Evolutionary conservation across 1,284 basidiomycete species (phyloP), one percentile per base, ranked within the genome.

Genomic region (Laetiporus sulphureus): DNA sequence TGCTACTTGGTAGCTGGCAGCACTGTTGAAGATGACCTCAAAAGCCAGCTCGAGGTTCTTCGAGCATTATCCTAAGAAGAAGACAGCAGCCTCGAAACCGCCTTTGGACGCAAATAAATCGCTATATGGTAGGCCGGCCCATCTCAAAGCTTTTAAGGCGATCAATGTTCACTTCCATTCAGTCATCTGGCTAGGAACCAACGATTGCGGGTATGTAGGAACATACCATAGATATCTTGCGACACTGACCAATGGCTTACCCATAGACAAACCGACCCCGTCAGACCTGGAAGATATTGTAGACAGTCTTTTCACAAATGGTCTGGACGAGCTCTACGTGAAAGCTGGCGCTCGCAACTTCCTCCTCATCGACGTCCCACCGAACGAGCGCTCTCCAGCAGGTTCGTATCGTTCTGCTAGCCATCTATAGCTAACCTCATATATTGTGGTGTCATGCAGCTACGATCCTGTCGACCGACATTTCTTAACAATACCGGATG

Each of bases 321-420:
- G 35, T 1, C 25, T 52, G 3, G 43, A 58, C 36, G 43, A 54
- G 12, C 47, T 59, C 0, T 58, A 59, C 37, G 38, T 49, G 30
- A 56, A 57, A 39, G 53, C 55, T 25, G 43, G 50, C 2, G 56
- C 56, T 2, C 34, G 54, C 13, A 57, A 60, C 34, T 57, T 60
- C 23, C 22, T 60, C 1, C 33, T 59, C 37, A 37, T 60, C 30
- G 53, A 60, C 30, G 51, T 59, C 8, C 54, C 56, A 7, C 56
- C 57, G 7, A 48, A 46, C 3, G 49, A 55, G 31, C 54, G 57
- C 23, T 54, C 46, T 18, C 54, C 57, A 2, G 40, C 36, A 39
- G 54, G 56, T 58, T 35, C 23, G 6, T 10, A 31, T 10, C 16
- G 21, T 33, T 11, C 15, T 29, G 11, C 10, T 13, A 18, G 16